These are phyloP conservation scores for Aspergillus chevalieri DNA, from an alignment of 2,329 filamentous ascomycete species.

Conservation along the genomic window DNA sequence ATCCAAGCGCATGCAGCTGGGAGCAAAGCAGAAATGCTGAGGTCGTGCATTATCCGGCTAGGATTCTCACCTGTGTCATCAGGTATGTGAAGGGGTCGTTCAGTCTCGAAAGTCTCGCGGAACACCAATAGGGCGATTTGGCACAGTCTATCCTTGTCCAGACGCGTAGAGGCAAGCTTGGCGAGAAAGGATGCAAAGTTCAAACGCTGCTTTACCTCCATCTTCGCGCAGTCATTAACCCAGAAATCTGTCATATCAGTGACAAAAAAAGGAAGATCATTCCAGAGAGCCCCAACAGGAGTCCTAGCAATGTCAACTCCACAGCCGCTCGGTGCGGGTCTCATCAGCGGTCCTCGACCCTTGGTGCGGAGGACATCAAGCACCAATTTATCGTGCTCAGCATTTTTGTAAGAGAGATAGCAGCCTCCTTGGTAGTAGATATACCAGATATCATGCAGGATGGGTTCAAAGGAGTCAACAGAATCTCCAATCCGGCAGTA, in stretches of 20 bases:
- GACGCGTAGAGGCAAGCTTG: conserved; percentile 18
- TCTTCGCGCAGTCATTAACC: conserved; percentile 9
- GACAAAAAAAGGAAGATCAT: conserved; percentile 18
- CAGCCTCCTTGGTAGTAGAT: conserved; percentile 16
- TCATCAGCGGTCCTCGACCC: conserved; percentile 3
- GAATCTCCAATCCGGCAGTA: conserved; percentile 1
- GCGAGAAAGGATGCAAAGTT: conserved; percentile 18
- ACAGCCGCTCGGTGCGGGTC: conserved; percentile 6
- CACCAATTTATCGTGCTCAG: conserved; percentile 17
- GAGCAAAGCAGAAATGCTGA: conserved; percentile 12
- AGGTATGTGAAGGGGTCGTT: conserved; percentile 6
- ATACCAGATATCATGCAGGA: conserved; percentile 16
- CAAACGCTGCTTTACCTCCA: conserved; percentile 13
- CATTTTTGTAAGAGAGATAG: conserved; percentile 8
- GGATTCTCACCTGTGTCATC: conserved; percentile 11
- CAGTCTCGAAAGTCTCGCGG: conserved; percentile 12
- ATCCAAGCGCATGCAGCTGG: conserved; percentile 15
- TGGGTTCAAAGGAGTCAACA: neutral
- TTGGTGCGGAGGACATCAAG: conserved; percentile 19
- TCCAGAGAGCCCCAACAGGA: conserved; percentile 17
- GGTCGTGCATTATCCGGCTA: neutral
- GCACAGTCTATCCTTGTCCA: conserved; percentile 14
- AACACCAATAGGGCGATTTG: conserved; percentile 16
- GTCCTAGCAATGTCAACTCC: conserved; percentile 20
- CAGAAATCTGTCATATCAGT: conserved; percentile 18